Percentiles rank a stretch among this genome's conserved stretches.
These are phyloP conservation scores for Alloteropsis semialata DNA, from an alignment of 176 grass and related monocot genomes.

Conservation along the genomic window DNA sequence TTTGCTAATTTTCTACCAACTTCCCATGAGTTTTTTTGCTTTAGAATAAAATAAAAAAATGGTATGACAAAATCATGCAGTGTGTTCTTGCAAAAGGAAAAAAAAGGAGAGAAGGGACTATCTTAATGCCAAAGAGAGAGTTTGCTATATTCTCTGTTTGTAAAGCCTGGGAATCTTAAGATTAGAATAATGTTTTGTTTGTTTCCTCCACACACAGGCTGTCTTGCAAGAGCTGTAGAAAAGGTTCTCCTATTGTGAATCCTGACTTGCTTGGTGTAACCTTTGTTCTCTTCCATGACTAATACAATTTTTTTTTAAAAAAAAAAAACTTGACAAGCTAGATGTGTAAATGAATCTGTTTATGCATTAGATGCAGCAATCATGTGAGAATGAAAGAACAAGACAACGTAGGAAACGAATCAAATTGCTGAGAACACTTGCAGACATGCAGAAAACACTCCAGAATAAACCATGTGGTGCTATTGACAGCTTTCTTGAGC, in stretches of 20 bases:
- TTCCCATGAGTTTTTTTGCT: neutral
- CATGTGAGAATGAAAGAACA: conserved; percentile 24
- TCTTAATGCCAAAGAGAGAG: neutral
- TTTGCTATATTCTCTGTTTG: neutral
- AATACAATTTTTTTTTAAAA: neutral
- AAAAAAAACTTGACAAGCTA: neutral
- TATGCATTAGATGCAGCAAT: conserved; percentile 5
- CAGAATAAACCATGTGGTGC: neutral
- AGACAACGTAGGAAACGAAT: conserved; percentile 26
- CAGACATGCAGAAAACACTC: conserved; percentile 10
- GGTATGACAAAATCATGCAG: neutral
- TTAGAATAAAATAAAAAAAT: neutral
- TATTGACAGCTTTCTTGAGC: conserved; percentile 17
- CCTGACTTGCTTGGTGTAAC: neutral
- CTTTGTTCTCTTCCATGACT: conserved; percentile 7
- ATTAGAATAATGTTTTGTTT: conserved; percentile 10
- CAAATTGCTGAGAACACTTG: conserved; percentile 25
- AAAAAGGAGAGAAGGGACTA: neutral
- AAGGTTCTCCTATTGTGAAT: neutral
- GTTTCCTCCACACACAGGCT: neutral
- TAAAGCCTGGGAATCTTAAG: neutral
- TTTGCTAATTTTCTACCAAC: neutral
- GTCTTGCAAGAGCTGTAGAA: neutral
- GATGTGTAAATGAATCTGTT: neutral
- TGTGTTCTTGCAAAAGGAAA: neutral